A percentile compares a stretch with the other conserved stretches of the same genome.
These are phyloP conservation scores for Amyloporia xantha DNA, from an alignment of 768 basidiomycete species.

Conservation along the genomic window DNA sequence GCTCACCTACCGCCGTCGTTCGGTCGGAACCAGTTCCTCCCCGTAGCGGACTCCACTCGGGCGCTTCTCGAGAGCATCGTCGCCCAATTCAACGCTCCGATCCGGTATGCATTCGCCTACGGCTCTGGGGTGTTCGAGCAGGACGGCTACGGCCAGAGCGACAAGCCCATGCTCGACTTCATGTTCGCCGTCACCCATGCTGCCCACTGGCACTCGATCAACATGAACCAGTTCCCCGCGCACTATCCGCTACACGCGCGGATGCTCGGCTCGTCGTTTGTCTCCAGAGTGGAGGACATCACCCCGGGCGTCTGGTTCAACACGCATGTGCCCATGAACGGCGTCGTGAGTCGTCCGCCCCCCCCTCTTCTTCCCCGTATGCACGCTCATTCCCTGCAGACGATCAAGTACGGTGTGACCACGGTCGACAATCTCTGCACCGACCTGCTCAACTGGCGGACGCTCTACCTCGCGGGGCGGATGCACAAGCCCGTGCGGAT, in stretches of 20 bases:
- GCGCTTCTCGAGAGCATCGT: conserved; percentile 79
- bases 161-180: conserved; percentile 87
- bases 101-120: conserved; percentile 96
- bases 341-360: conserved; percentile 64
- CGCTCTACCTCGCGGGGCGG: conserved; percentile 89
- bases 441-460: conserved; percentile 88
- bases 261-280: conserved; percentile 73
- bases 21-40: conserved; percentile 75
- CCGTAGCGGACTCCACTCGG: conserved; percentile 73
- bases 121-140: conserved; percentile 96
- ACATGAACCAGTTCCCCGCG: conserved; percentile 84
- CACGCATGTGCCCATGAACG: conserved; percentile 77
- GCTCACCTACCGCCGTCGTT: conserved; percentile 63
- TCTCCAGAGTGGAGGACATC: conserved; percentile 69
- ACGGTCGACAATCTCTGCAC: conserved; percentile 84
- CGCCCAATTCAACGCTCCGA: conserved; percentile 76
- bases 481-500: conserved; percentile 97
- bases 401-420: conserved; percentile 95
- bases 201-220: conserved; percentile 90
- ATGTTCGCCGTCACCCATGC: conserved; percentile 94
- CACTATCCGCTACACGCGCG: conserved; percentile 92
- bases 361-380: conserved; percentile 2
- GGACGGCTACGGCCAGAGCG: conserved; percentile 55
- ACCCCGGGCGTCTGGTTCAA: conserved; percentile 96
- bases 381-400: conserved; percentile 36